A percentile compares a stretch with the other conserved stretches of the same genome.
phyloP scores from a whole-genome alignment of 1,284 basidiomycete genomes.

The Tranzscheliella williamsii region DNA sequence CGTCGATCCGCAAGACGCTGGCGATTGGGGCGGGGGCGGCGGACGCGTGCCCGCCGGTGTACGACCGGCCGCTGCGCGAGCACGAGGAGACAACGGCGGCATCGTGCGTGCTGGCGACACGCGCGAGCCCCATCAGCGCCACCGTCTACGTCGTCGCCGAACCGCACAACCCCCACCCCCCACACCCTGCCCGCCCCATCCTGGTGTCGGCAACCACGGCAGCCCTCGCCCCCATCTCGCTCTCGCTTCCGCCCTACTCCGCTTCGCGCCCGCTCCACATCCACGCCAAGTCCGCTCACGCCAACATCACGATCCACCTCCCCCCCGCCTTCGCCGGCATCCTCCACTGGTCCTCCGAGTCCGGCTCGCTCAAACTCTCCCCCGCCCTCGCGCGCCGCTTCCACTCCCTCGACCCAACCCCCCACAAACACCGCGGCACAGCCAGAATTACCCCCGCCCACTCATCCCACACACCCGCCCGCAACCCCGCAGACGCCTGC shows the following conservation, averaged over 20 bases:
- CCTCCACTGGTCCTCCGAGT: slow-evolving; percentile 44
- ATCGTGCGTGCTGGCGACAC: slow-evolving; percentile 35
- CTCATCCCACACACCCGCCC: slow-evolving; percentile 29
- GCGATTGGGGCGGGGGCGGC: slow-evolving; percentile 39
- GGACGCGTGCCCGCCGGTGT: slow-evolving; percentile 38
- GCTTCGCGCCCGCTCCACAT: slow-evolving; percentile 42
- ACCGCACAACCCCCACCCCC: not conserved
- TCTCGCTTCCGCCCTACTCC: slow-evolving; percentile 35
- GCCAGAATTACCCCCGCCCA: slow-evolving; percentile 35
- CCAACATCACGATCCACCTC: slow-evolving; percentile 39
- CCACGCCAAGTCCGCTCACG: slow-evolving; percentile 27
- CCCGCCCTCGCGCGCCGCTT: slow-evolving; percentile 23
- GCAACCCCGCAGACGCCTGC: slow-evolving; percentile 35
- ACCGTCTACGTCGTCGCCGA: slow-evolving; percentile 29
- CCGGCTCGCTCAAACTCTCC: slow-evolving; percentile 43
- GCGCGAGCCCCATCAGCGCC: slow-evolving; percentile 36
- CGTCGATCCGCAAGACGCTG: slow-evolving; percentile 46
- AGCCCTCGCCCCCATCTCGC: slow-evolving; percentile 13
- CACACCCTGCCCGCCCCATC: slow-evolving; percentile 15
- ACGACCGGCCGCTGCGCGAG: slow-evolving; percentile 27
- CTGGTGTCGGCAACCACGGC: slow-evolving; percentile 26
- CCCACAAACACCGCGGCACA: slow-evolving; percentile 43
- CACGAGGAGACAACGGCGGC: slow-evolving; percentile 18
- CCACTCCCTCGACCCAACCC: slow-evolving; percentile 24
- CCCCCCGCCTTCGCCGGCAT: slow-evolving; percentile 47